A percentile compares a stretch with the other conserved stretches of the same genome.
Evolutionary conservation across 345 rosid species (phyloP).

Genomic region (Carallia brachiata): DNA sequence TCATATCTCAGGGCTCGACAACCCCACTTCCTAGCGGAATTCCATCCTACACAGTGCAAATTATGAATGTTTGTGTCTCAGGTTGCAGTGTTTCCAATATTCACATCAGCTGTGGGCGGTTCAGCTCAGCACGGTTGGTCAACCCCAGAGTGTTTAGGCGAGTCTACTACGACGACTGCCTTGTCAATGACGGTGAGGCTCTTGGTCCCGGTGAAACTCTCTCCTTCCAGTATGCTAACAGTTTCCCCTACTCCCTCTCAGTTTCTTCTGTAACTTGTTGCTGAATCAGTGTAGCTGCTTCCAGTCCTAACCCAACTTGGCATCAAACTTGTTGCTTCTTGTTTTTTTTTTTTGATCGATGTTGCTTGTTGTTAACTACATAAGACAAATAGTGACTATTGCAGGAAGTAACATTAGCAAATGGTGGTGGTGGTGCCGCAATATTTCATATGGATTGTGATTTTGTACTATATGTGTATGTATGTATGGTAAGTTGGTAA

Average conservation of each 20-base stretch:
- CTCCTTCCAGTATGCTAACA: slow-evolving; percentile 65
- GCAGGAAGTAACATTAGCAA: not conserved
- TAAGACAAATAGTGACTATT: not conserved
- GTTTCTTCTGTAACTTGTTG: slow-evolving; percentile 54
- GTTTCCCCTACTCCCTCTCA: slow-evolving; percentile 56
- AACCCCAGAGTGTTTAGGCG: slow-evolving; percentile 61
- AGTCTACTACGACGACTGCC: slow-evolving; percentile 42
- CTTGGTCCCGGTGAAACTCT: slow-evolving; percentile 58
- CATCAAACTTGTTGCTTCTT: not conserved
- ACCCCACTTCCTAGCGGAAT: slow-evolving; percentile 61
- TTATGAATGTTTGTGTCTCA: slow-evolving; percentile 45
- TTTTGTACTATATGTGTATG: too few species aligned
- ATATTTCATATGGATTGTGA: too few species aligned
- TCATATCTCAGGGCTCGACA: slow-evolving; percentile 52
- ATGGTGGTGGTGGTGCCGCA: too few species aligned
- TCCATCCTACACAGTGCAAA: slow-evolving; percentile 59
- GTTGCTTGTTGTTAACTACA: too few species aligned
- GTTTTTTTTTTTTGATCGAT: too few species aligned
- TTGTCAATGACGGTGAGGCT: slow-evolving; percentile 30
- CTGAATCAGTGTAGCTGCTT: slow-evolving; percentile 16
- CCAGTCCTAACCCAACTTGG: not conserved
- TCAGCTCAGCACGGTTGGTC: slow-evolving; percentile 55
- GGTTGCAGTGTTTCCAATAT: slow-evolving; percentile 60
- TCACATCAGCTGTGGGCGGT: slow-evolving; percentile 73
- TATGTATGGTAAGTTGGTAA: too few species aligned